Percentiles rank a stretch among this genome's conserved stretches.
These are phyloP conservation scores for Mortierella claussenii DNA, from an alignment of 192 early-diverging fungal genomes.

Conservation along the genomic window DNA sequence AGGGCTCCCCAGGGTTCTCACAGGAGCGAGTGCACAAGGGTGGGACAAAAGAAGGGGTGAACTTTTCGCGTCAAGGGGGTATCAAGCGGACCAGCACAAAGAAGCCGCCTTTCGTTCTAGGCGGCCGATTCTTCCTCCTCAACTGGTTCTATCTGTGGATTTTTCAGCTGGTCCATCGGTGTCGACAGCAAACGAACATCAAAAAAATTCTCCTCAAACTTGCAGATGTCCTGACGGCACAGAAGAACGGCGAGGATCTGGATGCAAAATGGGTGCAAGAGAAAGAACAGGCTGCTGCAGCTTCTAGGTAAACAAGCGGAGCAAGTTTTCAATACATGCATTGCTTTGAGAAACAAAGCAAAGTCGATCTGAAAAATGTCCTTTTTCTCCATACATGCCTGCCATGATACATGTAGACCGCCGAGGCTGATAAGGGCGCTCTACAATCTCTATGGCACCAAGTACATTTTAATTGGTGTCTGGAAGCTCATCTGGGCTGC, in stretches of 20 bases:
- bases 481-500: conserved; percentile 70
- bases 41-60: too few species aligned
- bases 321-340: too few species aligned
- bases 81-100: not conserved
- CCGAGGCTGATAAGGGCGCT: conserved; percentile 24
- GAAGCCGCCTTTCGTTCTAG: conserved; percentile 20
- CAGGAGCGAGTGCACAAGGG: too few species aligned
- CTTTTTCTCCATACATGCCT: not conserved
- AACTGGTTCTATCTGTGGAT: conserved; percentile 38
- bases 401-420: not conserved
- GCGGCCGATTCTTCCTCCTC: conserved; percentile 30
- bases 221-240: conserved; percentile 12
- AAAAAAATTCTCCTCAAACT: conserved; percentile 24
- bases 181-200: conserved; percentile 20
- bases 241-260: conserved; percentile 31
- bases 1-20: too few species aligned
- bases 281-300: conserved; percentile 7
- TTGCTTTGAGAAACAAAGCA: not conserved
- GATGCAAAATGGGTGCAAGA: conserved; percentile 27
- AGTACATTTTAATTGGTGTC: conserved; percentile 60
- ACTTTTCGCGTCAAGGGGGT: too few species aligned
- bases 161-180: conserved; percentile 26
- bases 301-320: conserved; percentile 16
- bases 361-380: not conserved
- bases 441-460: conserved; percentile 27